Conservation (phyloP, 2,329 filamentous ascomycete species). For the Aspergillus niger region DNA sequence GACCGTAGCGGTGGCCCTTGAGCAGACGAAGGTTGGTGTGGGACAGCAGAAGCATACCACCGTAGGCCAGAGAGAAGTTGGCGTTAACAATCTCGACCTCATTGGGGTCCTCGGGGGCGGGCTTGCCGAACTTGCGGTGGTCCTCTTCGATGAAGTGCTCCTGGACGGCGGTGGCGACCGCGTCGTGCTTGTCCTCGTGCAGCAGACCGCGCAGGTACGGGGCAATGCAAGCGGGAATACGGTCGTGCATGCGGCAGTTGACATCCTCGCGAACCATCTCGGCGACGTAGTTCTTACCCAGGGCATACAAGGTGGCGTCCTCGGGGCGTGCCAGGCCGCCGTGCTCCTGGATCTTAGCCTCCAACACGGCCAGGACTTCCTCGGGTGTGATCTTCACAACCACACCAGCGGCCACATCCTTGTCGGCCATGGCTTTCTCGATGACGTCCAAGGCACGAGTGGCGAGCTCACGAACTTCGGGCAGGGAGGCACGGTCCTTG, state of each 20-base stretch:
- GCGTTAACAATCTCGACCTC: slow-evolving; percentile 97
- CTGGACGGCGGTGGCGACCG: slow-evolving; percentile 73
- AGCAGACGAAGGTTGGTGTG: slow-evolving; percentile 93
- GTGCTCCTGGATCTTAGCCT: slow-evolving; percentile 72
- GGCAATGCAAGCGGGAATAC: slow-evolving; percentile 67
- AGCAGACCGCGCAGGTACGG: slow-evolving; percentile 77
- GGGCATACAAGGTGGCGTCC: slow-evolving; percentile 62
- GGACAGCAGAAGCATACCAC: slow-evolving; percentile 93
- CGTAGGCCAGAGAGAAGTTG: slow-evolving; percentile 95
- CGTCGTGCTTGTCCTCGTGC: slow-evolving; percentile 61
- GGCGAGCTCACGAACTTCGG: slow-evolving; percentile 90
- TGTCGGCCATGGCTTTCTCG: slow-evolving; percentile 82
- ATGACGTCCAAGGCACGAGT: slow-evolving; percentile 81
- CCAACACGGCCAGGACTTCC: slow-evolving; percentile 73
- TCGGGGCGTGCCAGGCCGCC: slow-evolving; percentile 66
- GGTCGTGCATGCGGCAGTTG: slow-evolving; percentile 75
- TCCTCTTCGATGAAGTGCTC: slow-evolving; percentile 80
- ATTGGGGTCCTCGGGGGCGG: slow-evolving; percentile 83
- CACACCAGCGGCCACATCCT: slow-evolving; percentile 57
- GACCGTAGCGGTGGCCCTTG: slow-evolving; percentile 95
- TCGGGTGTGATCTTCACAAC: slow-evolving; percentile 66
- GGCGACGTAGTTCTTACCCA: slow-evolving; percentile 72
- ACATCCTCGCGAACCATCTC: slow-evolving; percentile 86
- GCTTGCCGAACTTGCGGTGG: slow-evolving; percentile 79
- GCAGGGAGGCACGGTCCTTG: slow-evolving; percentile 82